Evolutionary conservation across 345 rosid species (phyloP).

Genomic region (Excoecaria cochinchinensis): DNA sequence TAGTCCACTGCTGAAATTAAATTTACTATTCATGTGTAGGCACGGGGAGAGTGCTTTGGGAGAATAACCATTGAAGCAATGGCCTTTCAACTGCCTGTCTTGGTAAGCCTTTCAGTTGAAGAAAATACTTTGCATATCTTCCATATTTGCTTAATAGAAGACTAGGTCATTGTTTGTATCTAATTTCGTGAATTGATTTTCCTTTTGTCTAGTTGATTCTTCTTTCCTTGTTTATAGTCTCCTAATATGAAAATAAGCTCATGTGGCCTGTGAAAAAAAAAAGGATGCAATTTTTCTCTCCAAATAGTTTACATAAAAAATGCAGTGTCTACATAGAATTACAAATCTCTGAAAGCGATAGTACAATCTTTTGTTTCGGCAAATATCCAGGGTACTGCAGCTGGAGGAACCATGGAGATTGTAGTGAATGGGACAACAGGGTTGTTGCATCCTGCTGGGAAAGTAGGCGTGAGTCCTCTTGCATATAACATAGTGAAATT

Average conservation of each 20-base stretch:
- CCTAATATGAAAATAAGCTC: too few species aligned
- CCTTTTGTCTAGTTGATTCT: too few species aligned
- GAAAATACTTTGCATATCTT: not conserved
- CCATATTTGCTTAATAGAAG: not conserved
- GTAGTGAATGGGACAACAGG: constrained; percentile 53
- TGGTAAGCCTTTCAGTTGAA: constrained; percentile 31
- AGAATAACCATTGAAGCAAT: constrained; percentile 62
- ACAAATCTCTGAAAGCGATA: not conserved
- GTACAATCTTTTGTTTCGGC: not conserved
- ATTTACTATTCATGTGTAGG: constrained; percentile 27
- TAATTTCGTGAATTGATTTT: too few species aligned
- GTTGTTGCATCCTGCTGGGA: constrained; percentile 47
- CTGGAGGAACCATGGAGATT: constrained; percentile 53
- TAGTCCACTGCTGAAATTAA: not conserved
- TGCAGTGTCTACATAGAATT: too few species aligned
- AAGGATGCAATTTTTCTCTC: too few species aligned
- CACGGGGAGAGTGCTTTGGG: constrained; percentile 58
- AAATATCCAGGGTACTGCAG: constrained; percentile 42
- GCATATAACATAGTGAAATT: constrained; percentile 43
- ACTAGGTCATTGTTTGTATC: not conserved
- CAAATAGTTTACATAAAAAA: too few species aligned
- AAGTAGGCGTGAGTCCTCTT: constrained; percentile 42
- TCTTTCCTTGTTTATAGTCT: too few species aligned
- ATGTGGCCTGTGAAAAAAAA: too few species aligned
- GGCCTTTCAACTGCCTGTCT: constrained; percentile 58